These are phyloP conservation scores for Saccharomyces cerevisiae DNA, from an alignment of 805 yeast genomes.

Conservation along the genomic window DNA sequence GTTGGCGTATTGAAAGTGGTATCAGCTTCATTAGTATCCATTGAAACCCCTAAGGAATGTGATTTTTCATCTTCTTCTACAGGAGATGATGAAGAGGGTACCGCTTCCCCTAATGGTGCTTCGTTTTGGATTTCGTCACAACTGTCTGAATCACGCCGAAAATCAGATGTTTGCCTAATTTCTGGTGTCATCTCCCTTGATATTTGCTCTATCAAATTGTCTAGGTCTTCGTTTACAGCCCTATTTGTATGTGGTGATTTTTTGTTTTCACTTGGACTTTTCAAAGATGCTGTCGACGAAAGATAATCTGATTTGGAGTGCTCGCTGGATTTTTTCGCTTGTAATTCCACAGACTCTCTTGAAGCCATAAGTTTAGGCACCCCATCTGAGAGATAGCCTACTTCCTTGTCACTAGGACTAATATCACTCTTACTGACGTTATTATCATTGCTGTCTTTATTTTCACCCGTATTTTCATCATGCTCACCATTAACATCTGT, in stretches of 20 bases:
- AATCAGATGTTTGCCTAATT: neutral
- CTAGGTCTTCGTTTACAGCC: constrained; percentile 23
- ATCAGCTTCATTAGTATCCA: neutral
- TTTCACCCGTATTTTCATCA: neutral
- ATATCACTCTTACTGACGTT: neutral
- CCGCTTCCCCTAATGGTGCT: neutral
- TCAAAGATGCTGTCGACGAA: neutral
- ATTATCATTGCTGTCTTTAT: constrained; percentile 10
- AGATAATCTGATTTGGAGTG: neutral
- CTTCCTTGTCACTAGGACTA: neutral
- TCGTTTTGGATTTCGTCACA: neutral
- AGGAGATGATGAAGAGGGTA: neutral
- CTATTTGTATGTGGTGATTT: constrained; percentile 5
- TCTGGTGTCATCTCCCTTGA: constrained; percentile 28
- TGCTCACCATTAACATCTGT: constrained; percentile 3
- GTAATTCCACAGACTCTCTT: neutral
- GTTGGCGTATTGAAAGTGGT: neutral
- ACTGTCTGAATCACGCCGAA: neutral
- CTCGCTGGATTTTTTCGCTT: neutral
- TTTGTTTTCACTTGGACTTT: neutral
- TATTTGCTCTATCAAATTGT: constrained; percentile 25
- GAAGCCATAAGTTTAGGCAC: neutral
- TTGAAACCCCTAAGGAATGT: neutral
- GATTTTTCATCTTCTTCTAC: neutral
- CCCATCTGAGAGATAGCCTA: neutral